Conservation (phyloP, 2,329 filamentous ascomycete genomes). For the Xylariaceae sp. region DNA sequence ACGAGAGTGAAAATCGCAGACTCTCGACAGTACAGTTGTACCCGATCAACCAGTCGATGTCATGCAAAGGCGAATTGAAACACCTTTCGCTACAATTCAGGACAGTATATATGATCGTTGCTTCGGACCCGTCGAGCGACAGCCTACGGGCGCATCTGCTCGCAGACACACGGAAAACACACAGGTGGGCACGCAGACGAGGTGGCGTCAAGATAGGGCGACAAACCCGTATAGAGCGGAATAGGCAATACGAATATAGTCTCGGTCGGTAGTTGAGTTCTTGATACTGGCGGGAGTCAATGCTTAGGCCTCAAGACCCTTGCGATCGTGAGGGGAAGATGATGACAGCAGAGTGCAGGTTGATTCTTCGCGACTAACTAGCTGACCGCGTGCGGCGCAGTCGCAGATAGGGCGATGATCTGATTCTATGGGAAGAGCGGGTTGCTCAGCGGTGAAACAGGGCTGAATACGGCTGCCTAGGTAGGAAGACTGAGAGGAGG, state of each 20-base stretch:
- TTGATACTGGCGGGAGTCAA: conserved; percentile 18
- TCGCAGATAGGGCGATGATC: conserved; percentile 21
- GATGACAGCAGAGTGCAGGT: conserved; percentile 6
- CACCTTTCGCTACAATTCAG: conserved; percentile 16
- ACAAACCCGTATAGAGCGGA: conserved; percentile 2
- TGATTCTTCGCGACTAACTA: conserved; percentile 5
- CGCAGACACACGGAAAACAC: conserved; percentile 8
- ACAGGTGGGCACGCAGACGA: background rate
- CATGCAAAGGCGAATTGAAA: conserved; percentile 20
- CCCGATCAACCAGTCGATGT: conserved; percentile 17
- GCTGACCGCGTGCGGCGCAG: conserved; percentile 10
- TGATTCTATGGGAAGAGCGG: conserved; percentile 23
- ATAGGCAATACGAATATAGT: conserved; percentile 4
- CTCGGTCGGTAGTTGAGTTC: conserved; percentile 16
- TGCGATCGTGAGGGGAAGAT: conserved; percentile 15
- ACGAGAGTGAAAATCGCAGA: conserved; percentile 18
- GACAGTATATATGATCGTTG: conserved; percentile 19
- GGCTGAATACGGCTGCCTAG: conserved; percentile 24
- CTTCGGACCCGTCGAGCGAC: conserved; percentile 13
- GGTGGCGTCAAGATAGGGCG: conserved; percentile 5
- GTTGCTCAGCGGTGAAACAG: conserved; percentile 20
- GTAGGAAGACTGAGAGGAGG: conserved; percentile 11
- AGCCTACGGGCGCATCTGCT: conserved; percentile 6
- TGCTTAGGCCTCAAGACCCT: conserved; percentile 7
- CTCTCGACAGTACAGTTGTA: conserved; percentile 22